Evolutionary conservation across 495 filamentous ascomycete species (phyloP).

Genomic region (Neurospora sp.): DNA sequence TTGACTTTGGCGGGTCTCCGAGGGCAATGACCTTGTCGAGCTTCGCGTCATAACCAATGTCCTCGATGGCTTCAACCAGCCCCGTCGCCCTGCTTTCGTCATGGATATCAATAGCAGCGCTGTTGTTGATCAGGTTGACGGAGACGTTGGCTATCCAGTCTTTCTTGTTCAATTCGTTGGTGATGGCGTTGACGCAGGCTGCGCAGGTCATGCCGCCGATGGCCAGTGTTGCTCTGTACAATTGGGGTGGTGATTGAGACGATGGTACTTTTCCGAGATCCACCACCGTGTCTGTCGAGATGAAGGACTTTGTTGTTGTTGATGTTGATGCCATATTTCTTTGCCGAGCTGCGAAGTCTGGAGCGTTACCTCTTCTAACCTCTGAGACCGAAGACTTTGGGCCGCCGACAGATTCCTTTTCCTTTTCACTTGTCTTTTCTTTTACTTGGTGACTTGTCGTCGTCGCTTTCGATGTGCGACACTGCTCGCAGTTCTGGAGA

Average conservation of each 20-base stretch:
- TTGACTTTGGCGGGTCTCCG: conserved; percentile 9
- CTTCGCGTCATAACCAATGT: conserved; percentile 67
- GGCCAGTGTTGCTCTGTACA: conserved; percentile 51
- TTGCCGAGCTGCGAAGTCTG: neutral
- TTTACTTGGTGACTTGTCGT: neutral
- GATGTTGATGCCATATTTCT: conserved; percentile 7
- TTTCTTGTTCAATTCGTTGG: conserved; percentile 50
- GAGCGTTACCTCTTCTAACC: neutral
- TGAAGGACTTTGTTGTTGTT: conserved; percentile 8
- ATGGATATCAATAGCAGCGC: conserved; percentile 53
- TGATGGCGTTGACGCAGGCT: conserved; percentile 61
- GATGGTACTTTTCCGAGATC: neutral
- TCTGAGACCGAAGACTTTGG: neutral
- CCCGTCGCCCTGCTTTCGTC: conserved; percentile 40
- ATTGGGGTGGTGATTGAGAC: neutral
- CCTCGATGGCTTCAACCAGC: conserved; percentile 64
- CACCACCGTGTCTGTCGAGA: conserved; percentile 15
- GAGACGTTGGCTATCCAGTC: conserved; percentile 52
- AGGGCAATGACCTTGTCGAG: conserved; percentile 42
- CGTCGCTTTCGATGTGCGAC: conserved; percentile 8
- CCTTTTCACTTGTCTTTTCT: neutral
- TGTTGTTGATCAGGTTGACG: conserved; percentile 65
- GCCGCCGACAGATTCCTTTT: neutral
- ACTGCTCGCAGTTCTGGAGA: conserved; percentile 25
- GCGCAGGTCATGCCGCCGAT: conserved; percentile 83